Evolutionary conservation across 345 rosid genomes (phyloP).

Genomic region (Anacardium occidentale): DNA sequence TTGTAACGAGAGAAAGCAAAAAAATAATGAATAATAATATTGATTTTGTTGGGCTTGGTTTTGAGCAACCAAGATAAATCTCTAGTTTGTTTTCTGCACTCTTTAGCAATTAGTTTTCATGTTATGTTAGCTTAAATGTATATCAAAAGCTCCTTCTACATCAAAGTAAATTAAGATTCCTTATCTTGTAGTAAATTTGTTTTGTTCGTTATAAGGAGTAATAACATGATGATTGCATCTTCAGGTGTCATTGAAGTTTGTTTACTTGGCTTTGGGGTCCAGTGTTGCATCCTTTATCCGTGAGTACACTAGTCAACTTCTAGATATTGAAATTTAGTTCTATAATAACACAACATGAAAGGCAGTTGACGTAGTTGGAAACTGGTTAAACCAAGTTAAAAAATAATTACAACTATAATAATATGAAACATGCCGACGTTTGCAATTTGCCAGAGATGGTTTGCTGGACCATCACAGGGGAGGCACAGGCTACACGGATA

Average conservation of each 20-base stretch:
- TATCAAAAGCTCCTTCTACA: background rate
- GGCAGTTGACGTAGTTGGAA: background rate
- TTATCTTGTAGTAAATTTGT: background rate
- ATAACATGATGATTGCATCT: background rate
- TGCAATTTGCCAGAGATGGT: conserved; percentile 49
- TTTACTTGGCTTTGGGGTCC: conserved; percentile 58
- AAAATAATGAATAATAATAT: no score
- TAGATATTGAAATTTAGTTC: background rate
- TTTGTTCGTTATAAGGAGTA: background rate
- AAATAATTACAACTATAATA: no score
- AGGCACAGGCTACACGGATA: conserved; percentile 64
- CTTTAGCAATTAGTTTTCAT: background rate
- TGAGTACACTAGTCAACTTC: conserved; percentile 35
- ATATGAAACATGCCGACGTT: background rate
- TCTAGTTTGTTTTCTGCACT: no score
- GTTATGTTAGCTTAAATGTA: background rate
- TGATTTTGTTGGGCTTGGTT: no score
- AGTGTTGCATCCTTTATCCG: conserved; percentile 57
- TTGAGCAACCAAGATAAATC: no score
- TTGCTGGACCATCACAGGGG: conserved; percentile 80
- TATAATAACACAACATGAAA: background rate
- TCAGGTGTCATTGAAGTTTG: conserved; percentile 62
- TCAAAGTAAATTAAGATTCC: background rate
- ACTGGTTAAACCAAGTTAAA: background rate
- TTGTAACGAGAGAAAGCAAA: no score